These are phyloP conservation scores for Aspergillus novofumigatus DNA, from an alignment of 2,329 filamentous ascomycete species.

Conservation along the genomic window DNA sequence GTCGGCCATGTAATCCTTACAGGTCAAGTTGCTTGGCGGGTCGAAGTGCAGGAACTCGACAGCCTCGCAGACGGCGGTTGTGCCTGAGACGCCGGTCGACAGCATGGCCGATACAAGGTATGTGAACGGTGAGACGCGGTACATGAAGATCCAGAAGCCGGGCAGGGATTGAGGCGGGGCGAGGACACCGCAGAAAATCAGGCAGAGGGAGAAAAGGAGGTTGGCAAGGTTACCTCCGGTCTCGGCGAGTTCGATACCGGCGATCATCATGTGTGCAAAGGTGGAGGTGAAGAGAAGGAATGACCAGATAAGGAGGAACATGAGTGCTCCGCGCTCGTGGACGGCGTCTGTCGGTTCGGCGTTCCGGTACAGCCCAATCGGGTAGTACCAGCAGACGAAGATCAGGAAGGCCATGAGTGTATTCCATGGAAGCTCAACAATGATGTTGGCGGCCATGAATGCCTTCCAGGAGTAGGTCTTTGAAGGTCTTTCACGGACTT, in stretches of 20 bases:
- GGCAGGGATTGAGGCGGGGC: constrained; percentile 57
- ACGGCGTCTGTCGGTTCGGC: constrained; percentile 37
- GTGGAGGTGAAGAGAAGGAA: constrained; percentile 69
- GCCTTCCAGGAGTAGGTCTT: constrained; percentile 72
- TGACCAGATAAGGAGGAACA: constrained; percentile 61
- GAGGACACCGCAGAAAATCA: constrained; percentile 54
- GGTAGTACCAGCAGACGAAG: constrained; percentile 66
- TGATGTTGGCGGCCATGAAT: constrained; percentile 67
- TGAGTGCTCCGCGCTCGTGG: constrained; percentile 56
- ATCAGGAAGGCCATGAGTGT: constrained; percentile 60
- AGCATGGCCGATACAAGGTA: constrained; percentile 52
- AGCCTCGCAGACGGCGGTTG: constrained; percentile 25
- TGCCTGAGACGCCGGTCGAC: constrained; percentile 35
- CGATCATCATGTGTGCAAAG: constrained; percentile 71
- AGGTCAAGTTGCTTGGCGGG: constrained; percentile 59
- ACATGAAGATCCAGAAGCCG: constrained; percentile 77
- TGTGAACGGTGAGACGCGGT: constrained; percentile 63
- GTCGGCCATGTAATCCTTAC: constrained; percentile 46
- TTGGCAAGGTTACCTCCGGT: constrained; percentile 63
- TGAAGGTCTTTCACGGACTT: constrained; percentile 58
- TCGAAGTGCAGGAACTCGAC: constrained; percentile 30
- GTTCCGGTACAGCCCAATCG: constrained; percentile 48
- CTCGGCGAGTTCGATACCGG: constrained; percentile 64
- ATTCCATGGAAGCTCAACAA: constrained; percentile 68
- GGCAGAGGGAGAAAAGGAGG: constrained; percentile 55